Conservation (phyloP, 1,284 basidiomycete species). For the Phlebopus sp. region DNA sequence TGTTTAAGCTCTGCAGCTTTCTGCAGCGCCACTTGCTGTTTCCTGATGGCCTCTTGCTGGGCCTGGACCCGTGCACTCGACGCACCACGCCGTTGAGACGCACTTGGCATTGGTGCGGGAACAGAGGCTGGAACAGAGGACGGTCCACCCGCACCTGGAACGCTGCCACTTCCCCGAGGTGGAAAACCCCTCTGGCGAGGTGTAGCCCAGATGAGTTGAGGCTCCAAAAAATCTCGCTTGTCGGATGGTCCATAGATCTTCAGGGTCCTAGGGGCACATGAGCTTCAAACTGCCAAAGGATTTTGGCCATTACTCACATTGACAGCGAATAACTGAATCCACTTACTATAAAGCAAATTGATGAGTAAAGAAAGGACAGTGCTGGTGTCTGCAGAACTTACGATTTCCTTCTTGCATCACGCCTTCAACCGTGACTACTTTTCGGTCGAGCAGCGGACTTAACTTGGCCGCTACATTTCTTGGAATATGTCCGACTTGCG, state of each 20-base stretch:
- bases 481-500: slow-evolving; percentile 80
- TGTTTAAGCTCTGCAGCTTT: slow-evolving; percentile 65
- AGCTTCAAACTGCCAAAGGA: slow-evolving; percentile 5
- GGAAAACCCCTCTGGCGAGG: slow-evolving; percentile 60
- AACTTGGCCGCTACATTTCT: slow-evolving; percentile 57
- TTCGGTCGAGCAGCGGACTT: slow-evolving; percentile 68
- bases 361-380: not conserved
- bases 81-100: slow-evolving; percentile 17
- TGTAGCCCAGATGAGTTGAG: slow-evolving; percentile 70
- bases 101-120: slow-evolving; percentile 16
- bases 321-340: slow-evolving; percentile 53
- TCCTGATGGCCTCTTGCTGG: slow-evolving; percentile 40
- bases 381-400: slow-evolving; percentile 36
- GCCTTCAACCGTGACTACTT: slow-evolving; percentile 68
- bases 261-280: slow-evolving; percentile 47
- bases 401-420: slow-evolving; percentile 72
- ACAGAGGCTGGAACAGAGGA: slow-evolving; percentile 16
- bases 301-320: slow-evolving; percentile 43
- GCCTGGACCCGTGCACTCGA: slow-evolving; percentile 33
- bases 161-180: slow-evolving; percentile 20
- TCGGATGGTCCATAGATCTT: slow-evolving; percentile 69
- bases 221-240: slow-evolving; percentile 60
- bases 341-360: slow-evolving; percentile 37
- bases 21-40: slow-evolving; percentile 50
- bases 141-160: slow-evolving; percentile 19